Percentiles rank a stretch among this genome's conserved stretches.
Conservation (phyloP, 2,329 filamentous ascomycete species). For the Phyllosticta paracitricarpa region DNA sequence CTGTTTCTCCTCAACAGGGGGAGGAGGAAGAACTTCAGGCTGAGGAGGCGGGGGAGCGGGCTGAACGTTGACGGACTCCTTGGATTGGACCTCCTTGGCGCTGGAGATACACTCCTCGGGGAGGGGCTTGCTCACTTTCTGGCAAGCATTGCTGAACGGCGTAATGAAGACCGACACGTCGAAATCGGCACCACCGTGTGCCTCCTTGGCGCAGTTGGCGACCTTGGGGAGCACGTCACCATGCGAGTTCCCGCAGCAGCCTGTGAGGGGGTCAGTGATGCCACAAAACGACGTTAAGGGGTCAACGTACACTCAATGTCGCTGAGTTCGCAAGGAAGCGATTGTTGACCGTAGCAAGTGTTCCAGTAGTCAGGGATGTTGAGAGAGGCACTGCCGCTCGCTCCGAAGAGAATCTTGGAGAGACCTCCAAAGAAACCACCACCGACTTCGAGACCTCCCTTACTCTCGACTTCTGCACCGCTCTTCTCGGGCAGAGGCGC, state of each 20-base stretch:
- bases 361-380: neutral
- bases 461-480: neutral
- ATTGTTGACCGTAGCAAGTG: neutral
- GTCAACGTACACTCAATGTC: neutral
- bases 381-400: neutral
- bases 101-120: neutral
- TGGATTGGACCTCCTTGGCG: neutral
- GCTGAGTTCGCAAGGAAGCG: neutral
- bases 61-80: neutral
- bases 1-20: neutral
- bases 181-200: neutral
- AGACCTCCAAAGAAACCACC: neutral
- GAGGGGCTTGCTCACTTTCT: neutral
- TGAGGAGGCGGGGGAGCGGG: neutral
- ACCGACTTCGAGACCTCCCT: neutral
- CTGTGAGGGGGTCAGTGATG: neutral
- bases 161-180: neutral
- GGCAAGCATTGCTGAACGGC: neutral
- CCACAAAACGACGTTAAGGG: neutral
- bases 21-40: neutral
- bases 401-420: neutral
- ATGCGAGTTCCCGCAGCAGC: neutral
- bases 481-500: neutral
- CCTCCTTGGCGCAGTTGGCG: neutral
- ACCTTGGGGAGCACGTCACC: neutral